Evolutionary conservation across 352 stramenopile genomes (phyloP).

Genomic region (Thalassiosira sp.): DNA sequence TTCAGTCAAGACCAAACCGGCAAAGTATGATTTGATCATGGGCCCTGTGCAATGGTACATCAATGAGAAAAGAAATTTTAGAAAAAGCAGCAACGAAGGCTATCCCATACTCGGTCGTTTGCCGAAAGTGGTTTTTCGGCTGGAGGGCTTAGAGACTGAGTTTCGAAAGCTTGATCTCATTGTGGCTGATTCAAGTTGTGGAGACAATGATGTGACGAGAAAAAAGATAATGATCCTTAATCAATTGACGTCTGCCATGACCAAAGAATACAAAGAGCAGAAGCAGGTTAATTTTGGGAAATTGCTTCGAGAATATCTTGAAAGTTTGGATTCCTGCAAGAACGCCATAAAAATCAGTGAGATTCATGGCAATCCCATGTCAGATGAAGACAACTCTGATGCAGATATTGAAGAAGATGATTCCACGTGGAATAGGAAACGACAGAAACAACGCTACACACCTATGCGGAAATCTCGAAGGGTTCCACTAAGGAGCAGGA

Average conservation of each 20-base stretch:
- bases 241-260: conserved; percentile 5
- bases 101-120: conserved; percentile 41
- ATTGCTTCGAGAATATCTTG: conserved; percentile 26
- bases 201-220: not conserved
- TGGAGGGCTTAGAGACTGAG: conserved; percentile 39
- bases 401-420: conserved; percentile 4
- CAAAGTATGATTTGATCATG: conserved; percentile 30
- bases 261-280: not conserved
- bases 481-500: conserved; percentile 40
- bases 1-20: conserved; percentile 6
- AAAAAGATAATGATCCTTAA: conserved; percentile 27
- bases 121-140: conserved; percentile 37
- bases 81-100: conserved; percentile 3
- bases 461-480: conserved; percentile 19
- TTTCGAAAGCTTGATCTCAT: conserved; percentile 33
- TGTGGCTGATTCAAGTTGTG: conserved; percentile 1
- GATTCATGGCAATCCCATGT: not conserved
- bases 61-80: conserved; percentile 24
- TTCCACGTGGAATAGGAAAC: conserved; percentile 8
- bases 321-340: conserved; percentile 12
- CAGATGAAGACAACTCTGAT: conserved; percentile 19
- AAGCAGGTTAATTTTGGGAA: conserved; percentile 3
- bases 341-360: conserved; percentile 18
- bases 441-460: conserved; percentile 5
- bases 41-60: conserved; percentile 30